Evolutionary conservation across 306 rosid genomes (phyloP).

Genomic region (Castanea crenata): DNA sequence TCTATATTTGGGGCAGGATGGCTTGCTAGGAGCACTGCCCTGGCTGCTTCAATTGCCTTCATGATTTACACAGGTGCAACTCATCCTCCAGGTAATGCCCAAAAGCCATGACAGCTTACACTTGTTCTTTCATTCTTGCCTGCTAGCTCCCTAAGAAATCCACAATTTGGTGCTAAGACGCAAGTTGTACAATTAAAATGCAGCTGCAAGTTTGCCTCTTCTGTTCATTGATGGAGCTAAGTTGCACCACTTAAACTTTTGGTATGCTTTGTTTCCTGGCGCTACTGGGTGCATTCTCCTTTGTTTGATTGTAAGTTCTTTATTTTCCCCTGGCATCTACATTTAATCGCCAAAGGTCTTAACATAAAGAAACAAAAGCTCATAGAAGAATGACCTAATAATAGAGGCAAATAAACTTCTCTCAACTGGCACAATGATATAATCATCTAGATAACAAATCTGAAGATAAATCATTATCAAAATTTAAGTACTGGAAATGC

Average conservation of each 20-base stretch:
- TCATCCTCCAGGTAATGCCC: constrained; percentile 78
- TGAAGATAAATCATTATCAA: neutral
- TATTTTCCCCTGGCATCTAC: neutral
- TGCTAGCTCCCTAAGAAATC: neutral
- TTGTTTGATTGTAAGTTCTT: constrained; percentile 63
- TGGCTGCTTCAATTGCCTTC: constrained; percentile 79
- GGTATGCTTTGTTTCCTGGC: constrained; percentile 81
- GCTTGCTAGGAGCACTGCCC: constrained; percentile 71
- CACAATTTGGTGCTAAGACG: neutral
- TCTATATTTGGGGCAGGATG: constrained; percentile 80
- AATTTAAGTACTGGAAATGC: neutral
- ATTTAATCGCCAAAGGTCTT: neutral
- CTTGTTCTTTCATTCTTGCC: neutral
- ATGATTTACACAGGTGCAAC: constrained; percentile 70
- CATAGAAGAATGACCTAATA: no score
- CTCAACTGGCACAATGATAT: no score
- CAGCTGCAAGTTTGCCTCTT: constrained; percentile 89
- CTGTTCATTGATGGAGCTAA: constrained; percentile 89
- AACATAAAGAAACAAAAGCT: neutral
- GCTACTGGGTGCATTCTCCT: constrained; percentile 79
- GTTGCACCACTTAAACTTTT: constrained; percentile 67
- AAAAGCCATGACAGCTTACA: neutral
- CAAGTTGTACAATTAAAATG: constrained; percentile 3
- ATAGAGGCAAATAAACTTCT: no score
- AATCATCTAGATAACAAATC: neutral